A percentile compares a stretch with the other conserved stretches of the same genome.
These are phyloP conservation scores for Aeschynomene evenia DNA, from an alignment of 306 rosid species.

Conservation along the genomic window DNA sequence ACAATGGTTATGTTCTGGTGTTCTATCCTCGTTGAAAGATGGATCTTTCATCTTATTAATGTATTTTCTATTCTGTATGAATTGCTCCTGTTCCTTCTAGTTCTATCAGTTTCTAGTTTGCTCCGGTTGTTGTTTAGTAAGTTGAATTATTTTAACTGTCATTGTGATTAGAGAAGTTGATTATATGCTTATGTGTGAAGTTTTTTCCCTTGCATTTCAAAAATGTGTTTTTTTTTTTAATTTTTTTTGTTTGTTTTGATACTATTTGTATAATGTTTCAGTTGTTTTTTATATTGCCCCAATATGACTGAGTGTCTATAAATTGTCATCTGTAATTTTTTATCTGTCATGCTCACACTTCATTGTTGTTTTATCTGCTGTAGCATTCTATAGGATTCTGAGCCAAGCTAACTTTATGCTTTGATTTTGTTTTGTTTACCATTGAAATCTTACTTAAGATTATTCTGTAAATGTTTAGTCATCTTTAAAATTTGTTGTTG, in stretches of 20 bases:
- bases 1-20: constrained; percentile 10
- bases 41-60: neutral
- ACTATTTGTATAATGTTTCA: neutral
- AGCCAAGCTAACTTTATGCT: neutral
- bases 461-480: neutral
- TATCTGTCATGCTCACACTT: neutral
- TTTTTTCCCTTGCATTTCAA: constrained; percentile 1
- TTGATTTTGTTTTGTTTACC: constrained; percentile 9
- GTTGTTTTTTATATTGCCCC: neutral
- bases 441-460: neutral
- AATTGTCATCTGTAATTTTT: neutral
- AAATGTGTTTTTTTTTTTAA: neutral
- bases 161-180: neutral
- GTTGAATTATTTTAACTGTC: neutral
- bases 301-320: neutral
- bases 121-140: constrained; percentile 15
- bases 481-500: neutral
- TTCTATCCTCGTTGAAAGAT: constrained; percentile 5
- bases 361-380: constrained; percentile 1
- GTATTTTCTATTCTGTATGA: constrained; percentile 11
- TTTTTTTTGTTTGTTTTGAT: neutral
- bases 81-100: neutral
- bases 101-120: neutral
- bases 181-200: neutral
- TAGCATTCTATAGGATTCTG: neutral